Evolutionary conservation across 1,284 basidiomycete species (phyloP).

Genomic region (Pascua sp.): DNA sequence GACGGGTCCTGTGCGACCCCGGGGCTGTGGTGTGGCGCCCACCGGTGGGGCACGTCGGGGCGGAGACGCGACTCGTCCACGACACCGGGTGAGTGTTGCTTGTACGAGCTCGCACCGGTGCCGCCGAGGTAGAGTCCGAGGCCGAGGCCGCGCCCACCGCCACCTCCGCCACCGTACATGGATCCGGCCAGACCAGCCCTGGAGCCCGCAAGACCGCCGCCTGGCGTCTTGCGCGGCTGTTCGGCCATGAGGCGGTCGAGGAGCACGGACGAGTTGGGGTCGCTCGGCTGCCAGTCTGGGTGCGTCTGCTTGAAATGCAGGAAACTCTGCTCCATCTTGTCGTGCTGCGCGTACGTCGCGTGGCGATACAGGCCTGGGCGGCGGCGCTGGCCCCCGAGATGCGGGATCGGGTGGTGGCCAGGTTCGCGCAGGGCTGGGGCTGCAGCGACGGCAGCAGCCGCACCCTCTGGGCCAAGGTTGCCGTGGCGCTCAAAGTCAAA

Average conservation of each 20-base stretch:
- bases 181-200: conserved; percentile 6
- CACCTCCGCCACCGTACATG: conserved; percentile 7
- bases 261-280: conserved; percentile 79
- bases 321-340: conserved; percentile 98
- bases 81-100: not conserved
- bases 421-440: not conserved
- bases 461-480: conserved; percentile 65
- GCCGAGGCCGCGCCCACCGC: conserved; percentile 12
- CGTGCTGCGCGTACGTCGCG: conserved; percentile 55
- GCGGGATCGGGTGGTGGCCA: not conserved
- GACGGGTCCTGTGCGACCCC: not conserved
- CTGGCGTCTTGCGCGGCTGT: not conserved
- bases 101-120: not conserved
- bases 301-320: conserved; percentile 93
- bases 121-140: conserved; percentile 1
- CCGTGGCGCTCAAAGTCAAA: conserved; percentile 94
- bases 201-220: not conserved
- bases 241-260: conserved; percentile 72
- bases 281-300: conserved; percentile 87
- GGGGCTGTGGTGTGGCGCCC: too few species aligned
- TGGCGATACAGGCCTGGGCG: not conserved
- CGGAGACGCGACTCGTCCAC: not conserved
- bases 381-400: not conserved
- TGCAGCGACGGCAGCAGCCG: not conserved
- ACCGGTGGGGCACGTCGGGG: too few species aligned